A percentile compares a stretch with the other conserved stretches of the same genome.
Conservation (phyloP, 441 rosid species). For the Geranium incanum region DNA sequence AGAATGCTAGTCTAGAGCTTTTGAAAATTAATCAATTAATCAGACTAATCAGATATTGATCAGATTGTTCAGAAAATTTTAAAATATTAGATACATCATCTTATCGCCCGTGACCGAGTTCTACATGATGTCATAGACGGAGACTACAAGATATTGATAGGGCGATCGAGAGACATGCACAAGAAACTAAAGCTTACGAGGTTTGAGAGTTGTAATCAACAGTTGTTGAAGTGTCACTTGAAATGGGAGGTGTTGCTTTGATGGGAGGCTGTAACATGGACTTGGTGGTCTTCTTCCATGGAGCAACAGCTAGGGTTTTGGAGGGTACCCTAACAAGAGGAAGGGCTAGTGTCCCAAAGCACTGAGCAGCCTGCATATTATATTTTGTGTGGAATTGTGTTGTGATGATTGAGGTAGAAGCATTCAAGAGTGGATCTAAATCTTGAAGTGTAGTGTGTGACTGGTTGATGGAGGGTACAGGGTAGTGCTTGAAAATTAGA, state of each 20-base stretch:
- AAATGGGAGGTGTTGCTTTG: constrained; percentile 24
- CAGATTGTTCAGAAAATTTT: not conserved
- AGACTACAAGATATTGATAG: too few relatives aligned
- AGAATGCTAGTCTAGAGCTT: too few relatives aligned
- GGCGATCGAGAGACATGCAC: too few relatives aligned
- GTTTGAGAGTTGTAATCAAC: constrained; percentile 49
- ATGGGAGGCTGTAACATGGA: constrained; percentile 23
- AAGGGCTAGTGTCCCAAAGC: constrained; percentile 33
- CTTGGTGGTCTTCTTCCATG: constrained; percentile 25
- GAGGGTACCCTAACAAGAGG: constrained; percentile 23
- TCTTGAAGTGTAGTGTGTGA: not conserved
- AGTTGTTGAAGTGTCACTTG: constrained; percentile 31
- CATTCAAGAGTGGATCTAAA: not conserved
- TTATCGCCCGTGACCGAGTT: too few relatives aligned
- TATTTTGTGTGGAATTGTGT: not conserved
- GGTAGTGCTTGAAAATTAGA: not conserved
- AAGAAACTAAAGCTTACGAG: constrained; percentile 38
- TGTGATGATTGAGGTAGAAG: not conserved
- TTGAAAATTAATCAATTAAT: too few relatives aligned
- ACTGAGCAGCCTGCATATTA: constrained; percentile 46
- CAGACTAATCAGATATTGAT: not conserved
- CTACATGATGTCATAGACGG: too few relatives aligned
- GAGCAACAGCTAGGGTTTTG: constrained; percentile 22
- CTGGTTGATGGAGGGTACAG: too few relatives aligned
- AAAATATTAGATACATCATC: not conserved